Evolutionary conservation across 805 yeast genomes (phyloP).

Genomic region (Ascoidea asiatica): DNA sequence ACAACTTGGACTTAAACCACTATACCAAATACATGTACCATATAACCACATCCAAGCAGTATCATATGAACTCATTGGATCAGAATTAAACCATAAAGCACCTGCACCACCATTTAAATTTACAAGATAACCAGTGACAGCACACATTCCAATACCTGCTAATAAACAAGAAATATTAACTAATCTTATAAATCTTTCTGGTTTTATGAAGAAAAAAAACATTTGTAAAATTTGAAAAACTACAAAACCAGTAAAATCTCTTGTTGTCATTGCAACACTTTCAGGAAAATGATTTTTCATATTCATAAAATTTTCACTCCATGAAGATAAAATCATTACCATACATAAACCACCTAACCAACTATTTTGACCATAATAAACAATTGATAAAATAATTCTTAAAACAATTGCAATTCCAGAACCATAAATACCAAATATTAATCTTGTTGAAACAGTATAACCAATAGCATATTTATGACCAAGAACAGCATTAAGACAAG

Average conservation of each 20-base stretch:
- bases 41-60: conserved; percentile 28
- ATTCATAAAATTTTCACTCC: conserved; percentile 22
- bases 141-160: conserved; percentile 21
- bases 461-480: conserved; percentile 19
- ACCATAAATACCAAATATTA: conserved; percentile 33
- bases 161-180: conserved; percentile 10
- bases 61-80: conserved; percentile 13
- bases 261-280: conserved; percentile 19
- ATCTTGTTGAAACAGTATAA: conserved; percentile 28
- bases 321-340: conserved; percentile 23
- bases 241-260: conserved; percentile 25
- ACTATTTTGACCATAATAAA: conserved; percentile 32
- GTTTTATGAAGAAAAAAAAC: conserved; percentile 17
- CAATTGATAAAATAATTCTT: conserved; percentile 29
- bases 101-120: conserved; percentile 17
- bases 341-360: conserved; percentile 31
- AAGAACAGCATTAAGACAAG: conserved; percentile 13
- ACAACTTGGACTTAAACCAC: conserved; percentile 24
- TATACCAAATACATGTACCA: conserved; percentile 26
- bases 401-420: conserved; percentile 26
- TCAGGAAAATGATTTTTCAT: conserved; percentile 12
- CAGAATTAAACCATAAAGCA: conserved; percentile 12
- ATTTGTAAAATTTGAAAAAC: conserved; percentile 22
- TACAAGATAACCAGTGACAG: conserved; percentile 19
- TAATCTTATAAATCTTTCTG: conserved; percentile 13